A percentile compares a stretch with the other conserved stretches of the same genome.
phyloP scores from a whole-genome alignment of 1,284 basidiomycete genomes.

The Leccinum variabile region DNA sequence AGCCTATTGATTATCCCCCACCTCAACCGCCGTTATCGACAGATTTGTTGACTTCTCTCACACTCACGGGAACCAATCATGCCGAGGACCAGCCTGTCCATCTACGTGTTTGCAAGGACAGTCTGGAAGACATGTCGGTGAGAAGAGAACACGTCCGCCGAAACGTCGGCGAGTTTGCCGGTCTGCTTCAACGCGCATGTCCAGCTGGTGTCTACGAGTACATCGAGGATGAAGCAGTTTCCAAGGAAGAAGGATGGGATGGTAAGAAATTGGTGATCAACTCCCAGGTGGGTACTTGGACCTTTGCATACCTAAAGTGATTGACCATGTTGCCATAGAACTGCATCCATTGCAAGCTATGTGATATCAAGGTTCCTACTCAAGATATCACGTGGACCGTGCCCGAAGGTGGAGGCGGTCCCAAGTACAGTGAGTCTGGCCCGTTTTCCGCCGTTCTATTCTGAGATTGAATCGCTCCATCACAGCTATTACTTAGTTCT shows the following conservation, averaged over 20 bases:
- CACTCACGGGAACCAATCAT: slow-evolving; percentile 95
- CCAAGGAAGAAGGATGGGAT: slow-evolving; percentile 58
- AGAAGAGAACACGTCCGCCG: slow-evolving; percentile 68
- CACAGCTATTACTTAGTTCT: slow-evolving; percentile 20
- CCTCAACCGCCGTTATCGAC: slow-evolving; percentile 93
- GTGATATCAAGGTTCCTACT: slow-evolving; percentile 90
- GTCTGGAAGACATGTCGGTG: slow-evolving; percentile 48
- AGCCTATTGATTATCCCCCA: slow-evolving; percentile 88
- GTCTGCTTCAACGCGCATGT: slow-evolving; percentile 86
- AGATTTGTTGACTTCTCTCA: slow-evolving; percentile 89
- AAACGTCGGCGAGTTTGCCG: slow-evolving; percentile 84
- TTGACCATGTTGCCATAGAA: slow-evolving; percentile 46
- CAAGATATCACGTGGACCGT: slow-evolving; percentile 96
- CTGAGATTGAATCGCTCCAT: neutral
- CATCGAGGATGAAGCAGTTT: slow-evolving; percentile 63
- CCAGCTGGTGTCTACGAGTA: slow-evolving; percentile 99
- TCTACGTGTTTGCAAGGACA: slow-evolving; percentile 67
- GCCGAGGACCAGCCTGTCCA: slow-evolving; percentile 95
- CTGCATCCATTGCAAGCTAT: slow-evolving; percentile 92
- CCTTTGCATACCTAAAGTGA: neutral
- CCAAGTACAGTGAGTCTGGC: slow-evolving; percentile 66
- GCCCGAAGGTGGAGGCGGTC: slow-evolving; percentile 91
- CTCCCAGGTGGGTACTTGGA: slow-evolving; percentile 65
- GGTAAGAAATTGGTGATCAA: slow-evolving; percentile 97
- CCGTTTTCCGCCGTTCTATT: neutral